A percentile compares a stretch with the other conserved stretches of the same genome.
Evolutionary conservation across 768 basidiomycete species (phyloP).

Genomic region (Boletus rubropictus): DNA sequence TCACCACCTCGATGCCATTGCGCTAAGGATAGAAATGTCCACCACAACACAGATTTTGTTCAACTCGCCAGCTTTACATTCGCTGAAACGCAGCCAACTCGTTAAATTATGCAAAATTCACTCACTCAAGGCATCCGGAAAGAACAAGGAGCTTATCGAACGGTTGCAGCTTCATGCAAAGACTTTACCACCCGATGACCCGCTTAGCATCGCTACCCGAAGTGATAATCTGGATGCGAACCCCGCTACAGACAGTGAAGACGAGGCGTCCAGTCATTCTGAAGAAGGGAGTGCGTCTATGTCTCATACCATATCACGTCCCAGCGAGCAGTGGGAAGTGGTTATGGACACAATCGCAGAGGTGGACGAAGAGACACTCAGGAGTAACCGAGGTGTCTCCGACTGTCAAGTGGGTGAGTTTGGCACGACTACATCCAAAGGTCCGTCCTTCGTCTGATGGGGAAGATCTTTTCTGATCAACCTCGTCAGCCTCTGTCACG

Average conservation of each 20-base stretch:
- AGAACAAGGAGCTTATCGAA: conserved; percentile 69
- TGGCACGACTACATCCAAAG: conserved; percentile 61
- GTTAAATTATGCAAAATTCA: conserved; percentile 83
- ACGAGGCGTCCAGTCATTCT: conserved; percentile 25
- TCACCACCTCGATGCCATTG: not conserved
- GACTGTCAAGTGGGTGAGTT: conserved; percentile 55
- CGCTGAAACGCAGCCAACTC: conserved; percentile 79
- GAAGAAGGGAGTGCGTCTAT: conserved; percentile 4
- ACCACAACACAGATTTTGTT: conserved; percentile 75
- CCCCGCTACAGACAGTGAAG: conserved; percentile 29
- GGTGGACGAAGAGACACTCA: conserved; percentile 43
- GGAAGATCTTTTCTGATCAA: conserved; percentile 1
- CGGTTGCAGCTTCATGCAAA: conserved; percentile 63
- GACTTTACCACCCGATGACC: conserved; percentile 52
- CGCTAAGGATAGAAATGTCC: conserved; percentile 38
- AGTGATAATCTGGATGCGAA: conserved; percentile 39
- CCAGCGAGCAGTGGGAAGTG: conserved; percentile 80
- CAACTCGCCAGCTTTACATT: conserved; percentile 79
- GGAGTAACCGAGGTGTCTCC: conserved; percentile 39
- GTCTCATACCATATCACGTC: conserved; percentile 39
- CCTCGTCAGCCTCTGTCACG: conserved; percentile 47
- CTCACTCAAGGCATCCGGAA: conserved; percentile 71
- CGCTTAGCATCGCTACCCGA: conserved; percentile 49
- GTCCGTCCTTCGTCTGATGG: conserved; percentile 34
- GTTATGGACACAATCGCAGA: conserved; percentile 82